A percentile compares a stretch with the other conserved stretches of the same genome.
phyloP scores from a whole-genome alignment of 495 filamentous ascomycete genomes.

The Penicillium herquei region DNA sequence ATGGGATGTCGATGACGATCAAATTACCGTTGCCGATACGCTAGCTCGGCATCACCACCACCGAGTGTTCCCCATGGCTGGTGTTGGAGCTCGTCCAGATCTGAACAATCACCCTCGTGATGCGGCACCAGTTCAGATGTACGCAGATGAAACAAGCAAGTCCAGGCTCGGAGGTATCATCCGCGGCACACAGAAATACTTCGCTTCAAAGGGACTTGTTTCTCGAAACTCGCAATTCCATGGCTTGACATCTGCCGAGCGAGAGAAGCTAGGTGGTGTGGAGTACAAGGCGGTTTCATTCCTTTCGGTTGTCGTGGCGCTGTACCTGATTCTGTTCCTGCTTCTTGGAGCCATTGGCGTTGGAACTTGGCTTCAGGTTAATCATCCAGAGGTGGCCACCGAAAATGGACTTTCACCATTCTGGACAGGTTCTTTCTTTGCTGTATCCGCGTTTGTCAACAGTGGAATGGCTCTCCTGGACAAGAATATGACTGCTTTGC shows the following conservation, averaged over 20 bases:
- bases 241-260: conserved; percentile 62
- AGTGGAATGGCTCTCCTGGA: conserved; percentile 84
- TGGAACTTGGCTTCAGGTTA: conserved; percentile 66
- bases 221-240: conserved; percentile 75
- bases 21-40: conserved; percentile 32
- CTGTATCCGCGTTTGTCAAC: conserved; percentile 78
- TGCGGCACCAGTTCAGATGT: conserved; percentile 18
- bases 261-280: conserved; percentile 71
- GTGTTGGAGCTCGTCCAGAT: conserved; percentile 51
- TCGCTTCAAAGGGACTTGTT: conserved; percentile 46
- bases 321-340: conserved; percentile 74
- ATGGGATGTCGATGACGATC: conserved; percentile 28
- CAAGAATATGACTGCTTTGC: conserved; percentile 64
- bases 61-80: conserved; percentile 50
- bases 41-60: conserved; percentile 25
- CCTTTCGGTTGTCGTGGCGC: conserved; percentile 65
- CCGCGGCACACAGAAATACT: conserved; percentile 36
- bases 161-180: conserved; percentile 27
- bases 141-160: conserved; percentile 11
- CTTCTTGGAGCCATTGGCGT: conserved; percentile 68
- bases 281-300: conserved; percentile 79
- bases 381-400: conserved; percentile 55
- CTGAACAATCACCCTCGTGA: conserved; percentile 40
- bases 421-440: conserved; percentile 47
- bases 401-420: conserved; percentile 70